Evolutionary conservation across 768 basidiomycete species (phyloP), one percentile per base, ranked within the genome.

Genomic region (Xanthoconium stramineum): DNA sequence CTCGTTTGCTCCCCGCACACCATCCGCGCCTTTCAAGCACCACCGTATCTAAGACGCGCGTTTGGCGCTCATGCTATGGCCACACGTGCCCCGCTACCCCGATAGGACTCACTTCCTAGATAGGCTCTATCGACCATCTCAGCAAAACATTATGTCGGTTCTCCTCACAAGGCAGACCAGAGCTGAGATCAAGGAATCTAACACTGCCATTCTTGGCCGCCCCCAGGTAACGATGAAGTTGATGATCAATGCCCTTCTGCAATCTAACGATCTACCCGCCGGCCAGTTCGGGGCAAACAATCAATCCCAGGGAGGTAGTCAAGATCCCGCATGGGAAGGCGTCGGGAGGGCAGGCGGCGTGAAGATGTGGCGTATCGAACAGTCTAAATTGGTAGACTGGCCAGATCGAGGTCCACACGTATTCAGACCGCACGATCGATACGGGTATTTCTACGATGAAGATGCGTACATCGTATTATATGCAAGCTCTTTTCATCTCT

Each of bases 391-490:
- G 38, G 76, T 80, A 29, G 60, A 44, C 54, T 53, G 50, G 44
- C 52, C 60, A 19, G 52, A 55, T 55, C 53, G n/a, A 45, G 52
- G 53, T 28, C 47, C 46, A 6, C 45, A 51, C 29, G 46, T 56
- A 4, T 47, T 54, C 29, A 40, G 53, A 45, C 29, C 46, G 11
- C 53, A 50, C 0, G 73, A 75, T 20, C 82, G 75, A 15, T 68
- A 73, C 44, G 83, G 85, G 9, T 72, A 72, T 9, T 86, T 86
- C 70, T 87, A 84, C 61, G 77, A 80, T 59, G 86, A 83, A 1
- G 83, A 86, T 67, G 83, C 83, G 2, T 86, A 86, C 61, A 81
- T 87, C 52, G 71, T 86, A n/a, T 69, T 86, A 32, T 75, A 85
- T 65, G 84, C 83, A 59, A 60, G 79, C 68, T 8, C 24, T 19